These are phyloP conservation scores for Lecanicillium sp. DNA, from an alignment of 2,329 filamentous ascomycete genomes.

Conservation along the genomic window DNA sequence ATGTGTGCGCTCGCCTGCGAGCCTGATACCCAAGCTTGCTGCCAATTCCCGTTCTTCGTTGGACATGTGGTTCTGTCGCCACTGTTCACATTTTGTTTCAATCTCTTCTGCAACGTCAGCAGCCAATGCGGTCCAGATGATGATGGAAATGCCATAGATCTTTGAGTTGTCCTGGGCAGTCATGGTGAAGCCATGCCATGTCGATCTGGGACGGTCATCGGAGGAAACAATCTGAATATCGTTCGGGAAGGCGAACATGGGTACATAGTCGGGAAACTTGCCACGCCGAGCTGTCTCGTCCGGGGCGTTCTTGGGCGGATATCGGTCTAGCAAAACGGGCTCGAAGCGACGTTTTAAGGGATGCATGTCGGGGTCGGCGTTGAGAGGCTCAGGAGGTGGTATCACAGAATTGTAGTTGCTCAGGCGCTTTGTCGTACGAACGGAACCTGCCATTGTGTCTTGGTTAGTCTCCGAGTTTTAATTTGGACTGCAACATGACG, in stretches of 20 bases:
- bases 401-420: constrained; percentile 99
- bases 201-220: constrained; percentile 87
- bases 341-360: constrained; percentile 90
- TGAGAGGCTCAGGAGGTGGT: constrained; percentile 82
- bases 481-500: not conserved
- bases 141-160: constrained; percentile 83
- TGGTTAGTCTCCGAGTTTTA: constrained; percentile 17
- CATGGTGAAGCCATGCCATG: constrained; percentile 99
- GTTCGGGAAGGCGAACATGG: constrained; percentile 98
- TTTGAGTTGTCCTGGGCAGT: constrained; percentile 87
- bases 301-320: constrained; percentile 73
- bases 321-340: constrained; percentile 89
- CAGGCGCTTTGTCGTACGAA: constrained; percentile 75
- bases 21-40: constrained; percentile 78
- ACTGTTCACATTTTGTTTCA: constrained; percentile 74
- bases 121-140: constrained; percentile 85
- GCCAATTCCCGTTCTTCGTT: constrained; percentile 86
- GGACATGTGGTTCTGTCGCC: constrained; percentile 81
- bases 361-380: constrained; percentile 87
- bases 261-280: constrained; percentile 91
- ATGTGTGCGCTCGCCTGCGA: constrained; percentile 82
- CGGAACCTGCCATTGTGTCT: constrained; percentile 35
- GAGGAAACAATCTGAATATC: constrained; percentile 95
- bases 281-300: constrained; percentile 76
- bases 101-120: constrained; percentile 74